phyloP scores from a whole-genome alignment of 306 rosid genomes.

The Ormosia semicastrata region DNA sequence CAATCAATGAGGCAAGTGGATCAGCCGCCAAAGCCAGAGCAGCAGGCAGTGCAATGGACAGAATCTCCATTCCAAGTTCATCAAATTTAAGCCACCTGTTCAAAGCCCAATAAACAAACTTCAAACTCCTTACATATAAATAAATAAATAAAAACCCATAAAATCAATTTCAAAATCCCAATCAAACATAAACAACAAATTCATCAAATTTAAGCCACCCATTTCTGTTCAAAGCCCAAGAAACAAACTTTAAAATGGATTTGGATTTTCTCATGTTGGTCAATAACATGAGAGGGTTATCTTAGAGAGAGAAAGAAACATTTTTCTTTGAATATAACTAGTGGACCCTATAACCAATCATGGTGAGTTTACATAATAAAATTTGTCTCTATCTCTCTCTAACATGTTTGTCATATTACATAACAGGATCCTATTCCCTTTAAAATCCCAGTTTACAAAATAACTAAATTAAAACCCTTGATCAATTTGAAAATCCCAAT shows the following conservation, averaged over 20 bases:
- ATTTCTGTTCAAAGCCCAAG: slow-evolving; percentile 15
- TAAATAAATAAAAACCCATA: background rate
- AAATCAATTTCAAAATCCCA: background rate
- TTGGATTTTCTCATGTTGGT: too few species aligned
- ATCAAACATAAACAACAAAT: background rate
- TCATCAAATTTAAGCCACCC: slow-evolving; percentile 29
- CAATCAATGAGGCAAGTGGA: slow-evolving; percentile 83
- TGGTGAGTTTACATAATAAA: too few species aligned
- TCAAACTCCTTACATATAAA: slow-evolving; percentile 5
- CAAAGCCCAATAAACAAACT: slow-evolving; percentile 1
- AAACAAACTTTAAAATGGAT: background rate
- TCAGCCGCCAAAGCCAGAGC: slow-evolving; percentile 90
- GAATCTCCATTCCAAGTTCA: slow-evolving; percentile 64
- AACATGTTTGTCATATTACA: too few species aligned
- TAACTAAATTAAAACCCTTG: background rate
- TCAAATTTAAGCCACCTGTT: slow-evolving; percentile 49
- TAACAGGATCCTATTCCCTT: too few species aligned
- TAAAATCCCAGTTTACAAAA: background rate
- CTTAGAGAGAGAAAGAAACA: too few species aligned
- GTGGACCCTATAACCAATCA: too few species aligned
- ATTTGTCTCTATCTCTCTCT: too few species aligned
- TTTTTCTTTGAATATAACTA: too few species aligned
- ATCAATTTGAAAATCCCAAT: background rate
- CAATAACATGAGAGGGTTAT: too few species aligned
- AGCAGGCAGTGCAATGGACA: slow-evolving; percentile 93